A percentile compares a stretch with the other conserved stretches of the same genome.
Evolutionary conservation across 1,284 basidiomycete genomes (phyloP).

Genomic region (Naganishia liquefaciens): DNA sequence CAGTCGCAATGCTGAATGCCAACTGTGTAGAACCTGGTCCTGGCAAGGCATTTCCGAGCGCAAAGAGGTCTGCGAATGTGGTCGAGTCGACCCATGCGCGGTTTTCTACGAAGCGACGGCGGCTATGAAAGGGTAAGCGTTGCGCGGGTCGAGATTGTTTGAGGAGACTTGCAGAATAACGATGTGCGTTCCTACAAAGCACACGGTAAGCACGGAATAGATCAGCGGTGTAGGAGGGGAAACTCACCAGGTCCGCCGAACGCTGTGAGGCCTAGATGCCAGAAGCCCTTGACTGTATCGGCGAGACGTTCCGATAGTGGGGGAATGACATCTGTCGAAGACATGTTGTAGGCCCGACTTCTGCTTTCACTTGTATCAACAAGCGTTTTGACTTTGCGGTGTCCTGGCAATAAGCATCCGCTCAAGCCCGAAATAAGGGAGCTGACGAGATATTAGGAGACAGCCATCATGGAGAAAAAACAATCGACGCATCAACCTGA

Average conservation of each 20-base stretch:
- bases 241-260: constrained; percentile 33
- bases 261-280: constrained; percentile 42
- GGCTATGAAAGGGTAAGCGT: neutral
- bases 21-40: constrained; percentile 56
- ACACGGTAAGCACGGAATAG: neutral
- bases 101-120: constrained; percentile 41
- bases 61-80: constrained; percentile 53
- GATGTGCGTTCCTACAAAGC: constrained; percentile 3
- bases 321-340: neutral
- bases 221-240: neutral
- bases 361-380: too few species aligned
- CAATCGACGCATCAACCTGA: too few species aligned
- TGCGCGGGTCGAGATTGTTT: neutral
- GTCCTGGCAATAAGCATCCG: too few species aligned
- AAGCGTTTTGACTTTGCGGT: too few species aligned
- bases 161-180: neutral
- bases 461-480: too few species aligned
- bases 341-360: neutral
- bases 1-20: constrained; percentile 52
- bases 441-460: too few species aligned
- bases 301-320: constrained; percentile 17
- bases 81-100: constrained; percentile 41
- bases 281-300: constrained; percentile 35
- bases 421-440: too few species aligned
- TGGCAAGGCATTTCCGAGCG: constrained; percentile 55